phyloP scores from a whole-genome alignment of 441 rosid species.

The Erodium moschatum region DNA sequence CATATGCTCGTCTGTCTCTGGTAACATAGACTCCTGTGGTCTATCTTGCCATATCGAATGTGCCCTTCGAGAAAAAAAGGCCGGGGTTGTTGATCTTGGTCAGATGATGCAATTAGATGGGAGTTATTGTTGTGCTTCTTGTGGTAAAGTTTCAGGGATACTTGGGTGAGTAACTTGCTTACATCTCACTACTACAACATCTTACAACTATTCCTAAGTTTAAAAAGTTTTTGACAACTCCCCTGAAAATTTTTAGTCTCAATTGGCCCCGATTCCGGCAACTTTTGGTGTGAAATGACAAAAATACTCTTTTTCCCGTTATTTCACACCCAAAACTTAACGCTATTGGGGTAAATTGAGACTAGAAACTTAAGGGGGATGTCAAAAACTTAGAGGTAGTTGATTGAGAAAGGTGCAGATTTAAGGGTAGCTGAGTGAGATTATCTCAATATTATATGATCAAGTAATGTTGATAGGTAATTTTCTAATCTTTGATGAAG shows the following conservation, averaged over 20 bases:
- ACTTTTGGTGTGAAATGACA: too few species aligned
- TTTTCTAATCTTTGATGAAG: slow-evolving; percentile 16
- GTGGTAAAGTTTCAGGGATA: slow-evolving; percentile 93
- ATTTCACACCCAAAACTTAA: too few species aligned
- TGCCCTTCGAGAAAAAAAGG: slow-evolving; percentile 72
- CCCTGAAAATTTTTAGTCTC: too few species aligned
- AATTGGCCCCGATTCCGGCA: too few species aligned
- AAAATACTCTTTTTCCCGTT: too few species aligned
- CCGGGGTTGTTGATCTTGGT: slow-evolving; percentile 71
- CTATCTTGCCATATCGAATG: slow-evolving; percentile 89
- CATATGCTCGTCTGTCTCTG: slow-evolving; percentile 70
- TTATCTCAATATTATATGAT: too few species aligned
- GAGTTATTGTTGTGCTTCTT: slow-evolving; percentile 88
- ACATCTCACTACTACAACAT: too few species aligned
- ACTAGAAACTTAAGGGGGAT: too few species aligned
- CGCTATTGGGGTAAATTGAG: background rate
- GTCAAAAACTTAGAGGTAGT: too few species aligned
- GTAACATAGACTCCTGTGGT: slow-evolving; percentile 67
- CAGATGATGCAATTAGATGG: slow-evolving; percentile 95
- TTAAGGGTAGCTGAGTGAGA: slow-evolving; percentile 6
- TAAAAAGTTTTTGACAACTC: too few species aligned
- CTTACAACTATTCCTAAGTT: too few species aligned
- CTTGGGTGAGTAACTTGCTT: slow-evolving; percentile 47
- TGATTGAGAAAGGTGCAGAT: background rate
- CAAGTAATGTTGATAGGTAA: background rate